A percentile compares a stretch with the other conserved stretches of the same genome.
Conservation (phyloP, 2,329 filamentous ascomycete genomes). For the Bipolaris victoriae region DNA sequence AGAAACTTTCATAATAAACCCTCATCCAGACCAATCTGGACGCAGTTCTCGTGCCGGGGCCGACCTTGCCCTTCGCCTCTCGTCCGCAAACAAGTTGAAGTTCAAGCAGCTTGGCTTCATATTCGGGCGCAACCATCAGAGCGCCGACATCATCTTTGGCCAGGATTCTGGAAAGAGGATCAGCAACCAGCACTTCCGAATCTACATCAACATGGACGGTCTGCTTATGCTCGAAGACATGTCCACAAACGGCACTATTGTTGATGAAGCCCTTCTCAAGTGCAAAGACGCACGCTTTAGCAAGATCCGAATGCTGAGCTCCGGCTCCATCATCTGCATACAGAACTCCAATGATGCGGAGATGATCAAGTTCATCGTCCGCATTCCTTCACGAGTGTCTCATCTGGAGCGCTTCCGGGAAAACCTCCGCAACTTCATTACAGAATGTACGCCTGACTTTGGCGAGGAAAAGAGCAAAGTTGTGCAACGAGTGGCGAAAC, state of each 20-base stretch:
- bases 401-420: conserved; percentile 69
- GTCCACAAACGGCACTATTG: conserved; percentile 94
- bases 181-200: conserved; percentile 95
- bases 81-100: conserved; percentile 65
- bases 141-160: conserved; percentile 74
- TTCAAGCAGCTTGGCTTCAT: conserved; percentile 75
- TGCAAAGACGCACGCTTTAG: conserved; percentile 49
- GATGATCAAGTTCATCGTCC: conserved; percentile 82
- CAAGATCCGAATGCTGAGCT: conserved; percentile 69
- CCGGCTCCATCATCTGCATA: conserved; percentile 76
- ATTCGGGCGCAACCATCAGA: conserved; percentile 77
- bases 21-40: conserved; percentile 26
- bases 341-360: conserved; percentile 59
- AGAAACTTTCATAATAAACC: conserved; percentile 58
- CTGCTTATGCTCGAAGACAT: conserved; percentile 90
- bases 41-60: conserved; percentile 34
- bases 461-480: conserved; percentile 34
- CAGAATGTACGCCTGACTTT: conserved; percentile 34
- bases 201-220: conserved; percentile 85
- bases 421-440: conserved; percentile 73
- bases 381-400: conserved; percentile 75
- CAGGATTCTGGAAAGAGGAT: conserved; percentile 72
- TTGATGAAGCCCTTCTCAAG: conserved; percentile 73
- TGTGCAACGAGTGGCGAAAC: conserved; percentile 35
- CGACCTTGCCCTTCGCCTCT: conserved; percentile 82